phyloP scores from a whole-genome alignment of 768 basidiomycete genomes.

The Trametes cubensis region DNA sequence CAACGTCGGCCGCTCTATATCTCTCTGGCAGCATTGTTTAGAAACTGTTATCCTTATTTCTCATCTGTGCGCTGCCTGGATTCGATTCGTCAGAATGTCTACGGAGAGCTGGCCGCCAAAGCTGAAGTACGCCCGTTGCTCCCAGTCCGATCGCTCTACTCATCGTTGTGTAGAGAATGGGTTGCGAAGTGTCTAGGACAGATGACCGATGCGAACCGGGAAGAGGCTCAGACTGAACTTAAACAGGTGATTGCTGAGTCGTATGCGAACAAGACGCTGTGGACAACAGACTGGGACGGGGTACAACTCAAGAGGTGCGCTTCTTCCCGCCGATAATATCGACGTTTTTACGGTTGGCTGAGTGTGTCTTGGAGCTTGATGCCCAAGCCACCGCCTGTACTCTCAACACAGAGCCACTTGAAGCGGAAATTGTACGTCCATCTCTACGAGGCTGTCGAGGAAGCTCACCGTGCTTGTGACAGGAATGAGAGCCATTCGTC shows the following conservation, averaged over 20 bases:
- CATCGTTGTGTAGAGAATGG: slow-evolving; percentile 71
- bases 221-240: slow-evolving; percentile 89
- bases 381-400: slow-evolving; percentile 56
- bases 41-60: not conserved
- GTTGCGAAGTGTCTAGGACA: slow-evolving; percentile 91
- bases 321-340: slow-evolving; percentile 8
- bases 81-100: slow-evolving; percentile 50
- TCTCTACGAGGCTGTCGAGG: not conserved
- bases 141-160: slow-evolving; percentile 15
- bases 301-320: slow-evolving; percentile 84
- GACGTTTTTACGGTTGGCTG: slow-evolving; percentile 7
- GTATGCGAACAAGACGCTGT: slow-evolving; percentile 79
- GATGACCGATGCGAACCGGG: slow-evolving; percentile 86
- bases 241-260: slow-evolving; percentile 96
- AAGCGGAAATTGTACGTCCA: slow-evolving; percentile 69
- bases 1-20: not conserved
- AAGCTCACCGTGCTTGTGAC: not conserved
- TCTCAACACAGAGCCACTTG: slow-evolving; percentile 44
- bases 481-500: slow-evolving; percentile 44
- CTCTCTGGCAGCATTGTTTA: not conserved
- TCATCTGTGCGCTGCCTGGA: not conserved
- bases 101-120: slow-evolving; percentile 81
- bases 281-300: slow-evolving; percentile 93
- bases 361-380: slow-evolving; percentile 46
- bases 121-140: slow-evolving; percentile 58